Conservation (phyloP, 129 eudicot genomes). For the Lonicera japonica region DNA sequence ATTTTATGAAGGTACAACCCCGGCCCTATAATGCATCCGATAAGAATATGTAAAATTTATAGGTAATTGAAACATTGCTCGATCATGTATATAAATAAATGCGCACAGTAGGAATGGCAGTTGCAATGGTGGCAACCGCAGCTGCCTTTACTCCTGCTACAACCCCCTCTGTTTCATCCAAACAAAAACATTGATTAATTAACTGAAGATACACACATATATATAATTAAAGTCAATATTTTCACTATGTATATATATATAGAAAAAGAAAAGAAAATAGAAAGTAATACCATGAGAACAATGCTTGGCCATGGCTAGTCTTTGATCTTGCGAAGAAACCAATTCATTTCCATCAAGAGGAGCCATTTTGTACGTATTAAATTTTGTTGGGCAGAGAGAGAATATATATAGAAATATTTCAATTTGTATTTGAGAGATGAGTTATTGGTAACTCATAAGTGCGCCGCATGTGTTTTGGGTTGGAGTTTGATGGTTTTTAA, state of each 20-base stretch:
- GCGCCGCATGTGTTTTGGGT: background rate
- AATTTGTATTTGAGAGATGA: background rate
- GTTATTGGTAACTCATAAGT: slow-evolving; percentile 25
- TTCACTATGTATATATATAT: too few relatives aligned
- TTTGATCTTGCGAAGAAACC: slow-evolving; percentile 53
- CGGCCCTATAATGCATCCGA: too few relatives aligned
- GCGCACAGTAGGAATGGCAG: slow-evolving; percentile 84
- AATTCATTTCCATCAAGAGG: slow-evolving; percentile 26
- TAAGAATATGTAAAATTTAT: too few relatives aligned
- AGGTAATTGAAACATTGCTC: too few relatives aligned
- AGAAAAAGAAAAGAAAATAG: too few relatives aligned
- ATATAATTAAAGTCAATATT: background rate
- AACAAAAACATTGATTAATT: background rate
- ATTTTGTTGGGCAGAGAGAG: too few relatives aligned
- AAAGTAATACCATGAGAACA: slow-evolving; percentile 61
- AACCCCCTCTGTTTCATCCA: slow-evolving; percentile 57
- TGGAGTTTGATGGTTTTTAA: slow-evolving; percentile 49
- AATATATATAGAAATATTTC: too few relatives aligned
- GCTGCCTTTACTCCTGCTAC: slow-evolving; percentile 97
- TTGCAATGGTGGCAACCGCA: slow-evolving; percentile 64
- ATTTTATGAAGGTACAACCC: too few relatives aligned
- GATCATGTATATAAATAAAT: too few relatives aligned
- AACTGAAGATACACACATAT: background rate
- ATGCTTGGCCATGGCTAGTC: slow-evolving; percentile 78
- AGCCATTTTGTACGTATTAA: slow-evolving; percentile 14